phyloP scores from a whole-genome alignment of 306 rosid species.

The Gynostemma pentaphyllum region DNA sequence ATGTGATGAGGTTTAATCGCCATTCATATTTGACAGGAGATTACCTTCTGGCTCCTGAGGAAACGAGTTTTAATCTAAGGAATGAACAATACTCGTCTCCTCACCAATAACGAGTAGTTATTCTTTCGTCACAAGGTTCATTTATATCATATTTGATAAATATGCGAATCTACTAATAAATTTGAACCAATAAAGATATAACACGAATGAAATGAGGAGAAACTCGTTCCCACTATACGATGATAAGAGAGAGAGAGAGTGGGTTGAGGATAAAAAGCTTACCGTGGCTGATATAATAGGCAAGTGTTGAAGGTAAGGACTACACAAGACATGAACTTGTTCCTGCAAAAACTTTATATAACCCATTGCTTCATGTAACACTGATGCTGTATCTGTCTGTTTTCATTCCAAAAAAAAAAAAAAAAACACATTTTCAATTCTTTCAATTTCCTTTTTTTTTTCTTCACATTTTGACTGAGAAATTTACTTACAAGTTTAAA shows the following conservation, averaged over 20 bases:
- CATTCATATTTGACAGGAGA: too few relatives aligned
- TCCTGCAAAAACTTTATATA: conserved; percentile 82
- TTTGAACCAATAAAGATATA: too few relatives aligned
- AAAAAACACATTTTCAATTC: neutral
- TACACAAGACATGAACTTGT: conserved; percentile 80
- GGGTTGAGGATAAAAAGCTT: conserved; percentile 15
- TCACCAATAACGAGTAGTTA: too few relatives aligned
- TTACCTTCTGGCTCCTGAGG: too few relatives aligned
- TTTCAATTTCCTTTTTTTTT: conserved; percentile 8
- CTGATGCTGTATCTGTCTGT: conserved; percentile 96
- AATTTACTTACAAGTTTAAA: neutral
- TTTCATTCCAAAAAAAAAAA: neutral
- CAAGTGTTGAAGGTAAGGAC: conserved; percentile 58
- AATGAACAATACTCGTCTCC: too few relatives aligned
- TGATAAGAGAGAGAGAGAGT: neutral
- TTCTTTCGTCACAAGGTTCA: too few relatives aligned
- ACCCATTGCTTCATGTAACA: conserved; percentile 89
- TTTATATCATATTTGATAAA: too few relatives aligned
- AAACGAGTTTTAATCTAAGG: too few relatives aligned
- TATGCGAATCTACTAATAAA: too few relatives aligned
- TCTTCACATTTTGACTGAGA: neutral
- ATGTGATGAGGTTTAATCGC: too few relatives aligned
- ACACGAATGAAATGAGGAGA: too few relatives aligned
- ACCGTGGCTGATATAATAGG: conserved; percentile 26
- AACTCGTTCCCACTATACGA: too few relatives aligned